Evolutionary conservation across 441 rosid genomes (phyloP).

Genomic region (Populus hybrid): DNA sequence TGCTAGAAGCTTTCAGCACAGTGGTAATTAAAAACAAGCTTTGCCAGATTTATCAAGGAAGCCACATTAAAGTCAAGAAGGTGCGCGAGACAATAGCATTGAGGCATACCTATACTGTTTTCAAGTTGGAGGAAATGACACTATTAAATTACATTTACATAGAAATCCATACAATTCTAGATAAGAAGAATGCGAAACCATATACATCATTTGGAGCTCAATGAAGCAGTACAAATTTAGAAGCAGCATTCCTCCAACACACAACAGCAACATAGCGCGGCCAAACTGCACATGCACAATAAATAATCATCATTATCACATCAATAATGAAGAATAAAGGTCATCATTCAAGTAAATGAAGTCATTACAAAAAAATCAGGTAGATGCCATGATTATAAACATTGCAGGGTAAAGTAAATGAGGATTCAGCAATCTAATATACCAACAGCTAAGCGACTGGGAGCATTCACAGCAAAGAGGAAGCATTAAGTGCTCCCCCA

Average conservation of each 20-base stretch:
- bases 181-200: background rate
- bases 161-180: background rate
- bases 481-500: background rate
- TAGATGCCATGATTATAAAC: background rate
- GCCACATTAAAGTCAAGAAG: background rate
- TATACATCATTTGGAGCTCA: background rate
- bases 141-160: background rate
- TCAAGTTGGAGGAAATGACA: constrained; percentile 8
- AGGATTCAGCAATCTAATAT: background rate
- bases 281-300: constrained; percentile 47
- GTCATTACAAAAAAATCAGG: background rate
- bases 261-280: constrained; percentile 80
- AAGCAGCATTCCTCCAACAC: constrained; percentile 85
- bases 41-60: background rate
- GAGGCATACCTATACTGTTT: background rate
- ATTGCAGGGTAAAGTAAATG: background rate
- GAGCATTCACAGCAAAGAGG: background rate
- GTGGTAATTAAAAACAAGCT: background rate
- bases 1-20: background rate
- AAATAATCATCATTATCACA: background rate
- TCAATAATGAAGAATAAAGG: background rate
- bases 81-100: background rate
- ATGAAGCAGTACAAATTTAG: constrained; percentile 18
- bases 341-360: background rate
- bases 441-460: background rate